Percentiles rank a stretch among this genome's conserved stretches.
These are phyloP conservation scores for Russula abietina DNA, from an alignment of 768 basidiomycete species.

Conservation along the genomic window DNA sequence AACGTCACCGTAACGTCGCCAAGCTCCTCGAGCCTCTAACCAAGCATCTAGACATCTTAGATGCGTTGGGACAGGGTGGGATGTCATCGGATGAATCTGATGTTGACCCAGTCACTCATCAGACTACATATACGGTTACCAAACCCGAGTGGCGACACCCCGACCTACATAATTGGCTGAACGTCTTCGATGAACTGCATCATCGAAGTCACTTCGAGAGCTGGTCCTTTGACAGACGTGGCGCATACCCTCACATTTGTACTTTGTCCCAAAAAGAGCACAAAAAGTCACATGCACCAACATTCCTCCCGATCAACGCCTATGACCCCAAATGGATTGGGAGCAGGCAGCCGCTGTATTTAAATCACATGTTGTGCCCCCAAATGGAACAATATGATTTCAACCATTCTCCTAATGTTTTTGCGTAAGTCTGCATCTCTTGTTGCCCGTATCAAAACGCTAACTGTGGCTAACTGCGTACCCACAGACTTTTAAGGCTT, in stretches of 20 bases:
- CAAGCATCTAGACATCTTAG: no score
- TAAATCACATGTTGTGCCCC: not conserved
- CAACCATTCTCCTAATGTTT: no score
- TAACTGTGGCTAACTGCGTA: no score
- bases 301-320: no score
- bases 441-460: no score
- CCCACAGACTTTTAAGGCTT: no score
- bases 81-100: not conserved
- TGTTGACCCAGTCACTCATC: not conserved
- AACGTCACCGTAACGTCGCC: no score
- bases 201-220: not conserved
- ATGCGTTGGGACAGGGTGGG: no score
- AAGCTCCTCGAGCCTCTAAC: no score
- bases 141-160: not conserved
- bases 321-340: no score
- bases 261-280: not conserved
- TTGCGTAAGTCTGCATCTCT: no score
- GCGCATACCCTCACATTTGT: not conserved
- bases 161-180: constrained; percentile 3
- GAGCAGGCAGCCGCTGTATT: not conserved
- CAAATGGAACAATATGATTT: not conserved
- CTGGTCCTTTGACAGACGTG: not conserved
- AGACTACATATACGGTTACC: not conserved
- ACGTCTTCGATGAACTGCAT: not conserved
- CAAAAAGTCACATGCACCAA: not conserved